A percentile compares a stretch with the other conserved stretches of the same genome.
Conservation (phyloP, 345 rosid species). For the Passiflora organensis region DNA sequence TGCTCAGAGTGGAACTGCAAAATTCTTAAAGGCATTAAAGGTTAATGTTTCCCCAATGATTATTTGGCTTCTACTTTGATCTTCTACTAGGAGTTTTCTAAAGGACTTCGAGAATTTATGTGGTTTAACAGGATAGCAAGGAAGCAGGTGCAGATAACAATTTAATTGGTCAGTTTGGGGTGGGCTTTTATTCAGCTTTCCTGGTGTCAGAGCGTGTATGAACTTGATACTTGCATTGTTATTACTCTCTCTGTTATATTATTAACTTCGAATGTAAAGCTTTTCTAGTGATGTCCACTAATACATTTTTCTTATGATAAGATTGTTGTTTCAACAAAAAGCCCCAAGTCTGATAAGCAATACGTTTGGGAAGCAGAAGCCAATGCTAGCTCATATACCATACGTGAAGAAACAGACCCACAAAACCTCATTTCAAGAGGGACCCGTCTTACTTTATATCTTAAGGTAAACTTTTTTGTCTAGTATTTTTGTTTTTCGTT, state of each 20-base stretch:
- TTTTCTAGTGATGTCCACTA: background rate
- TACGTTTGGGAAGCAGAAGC: constrained; percentile 96
- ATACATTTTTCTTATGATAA: constrained; percentile 16
- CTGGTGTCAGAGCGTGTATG: constrained; percentile 81
- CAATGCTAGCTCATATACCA: constrained; percentile 73
- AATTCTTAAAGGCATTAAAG: constrained; percentile 87
- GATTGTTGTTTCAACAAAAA: constrained; percentile 87
- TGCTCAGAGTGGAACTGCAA: constrained; percentile 98
- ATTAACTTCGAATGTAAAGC: constrained; percentile 3
- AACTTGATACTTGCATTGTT: background rate
- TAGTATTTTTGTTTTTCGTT: constrained; percentile 5
- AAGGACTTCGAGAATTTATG: constrained; percentile 17
- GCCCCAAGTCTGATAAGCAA: constrained; percentile 88
- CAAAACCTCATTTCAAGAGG: constrained; percentile 75
- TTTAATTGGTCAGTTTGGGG: constrained; percentile 98
- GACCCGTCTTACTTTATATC: constrained; percentile 78
- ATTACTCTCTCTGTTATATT: background rate
- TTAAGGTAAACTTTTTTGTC: constrained; percentile 48
- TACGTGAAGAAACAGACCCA: constrained; percentile 84
- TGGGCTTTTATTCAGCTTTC: constrained; percentile 93
- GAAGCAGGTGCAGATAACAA: constrained; percentile 73
- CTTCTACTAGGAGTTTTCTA: background rate
- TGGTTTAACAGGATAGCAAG: constrained; percentile 67
- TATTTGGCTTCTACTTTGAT: background rate
- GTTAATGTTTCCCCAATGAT: constrained; percentile 25